Base-by-base conservation (phyloP, 2,329 filamentous ascomycete species). In the Esteya vermicola region DNA sequence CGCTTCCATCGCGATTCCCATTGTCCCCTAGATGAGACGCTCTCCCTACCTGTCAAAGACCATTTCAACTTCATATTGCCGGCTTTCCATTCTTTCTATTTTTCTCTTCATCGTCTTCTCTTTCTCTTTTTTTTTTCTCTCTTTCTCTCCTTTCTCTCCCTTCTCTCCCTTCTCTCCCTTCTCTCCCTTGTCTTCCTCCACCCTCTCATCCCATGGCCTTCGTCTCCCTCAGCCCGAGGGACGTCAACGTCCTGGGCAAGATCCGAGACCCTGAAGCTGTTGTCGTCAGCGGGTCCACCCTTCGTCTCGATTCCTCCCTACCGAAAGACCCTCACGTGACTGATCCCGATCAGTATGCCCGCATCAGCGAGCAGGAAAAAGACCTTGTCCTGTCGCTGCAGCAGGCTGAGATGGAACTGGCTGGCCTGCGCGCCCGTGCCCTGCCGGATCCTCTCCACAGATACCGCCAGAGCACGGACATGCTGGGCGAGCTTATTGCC, bases 251-350 rank as follows among this genome's bases (percentile, higher is more conserved):
- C 48, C 68, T 81, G 43, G 67, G 72, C 46, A 79, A 79, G 54
- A 79, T 81, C 55, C 73, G 71, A 50, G 75, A 81, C 45, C 76
- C 76, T 2, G 77, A 81, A 51, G 68, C 68, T 8, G 67, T 78
- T 45, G 70, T 67, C 14, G 58, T 65, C 9, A 60, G 65, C 12
- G 57, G n/a, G n/a, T n/a, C n/a, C n/a, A n/a, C n/a, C n/a, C n/a
- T 75, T 39, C 60, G 74, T 41, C 61, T 78, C 42, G 72, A 78
- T 52, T 52, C 62, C 33, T 65, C 61, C 23, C 58, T 68, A 44
- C 72, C 65, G 9, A 72, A 67, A 48, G 74, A 80, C 45, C 73
- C 76, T 4, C 62, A 75, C 42, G 53, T 78, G 48, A 61, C 58
- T 27, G 66, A 79, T 47, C 37, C 55, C 3, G 52, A 54, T 20